Evolutionary conservation across 2,329 filamentous ascomycete species (phyloP), one percentile per base, ranked within the genome.

Genomic region (Phaeophleospora eucalypticola): DNA sequence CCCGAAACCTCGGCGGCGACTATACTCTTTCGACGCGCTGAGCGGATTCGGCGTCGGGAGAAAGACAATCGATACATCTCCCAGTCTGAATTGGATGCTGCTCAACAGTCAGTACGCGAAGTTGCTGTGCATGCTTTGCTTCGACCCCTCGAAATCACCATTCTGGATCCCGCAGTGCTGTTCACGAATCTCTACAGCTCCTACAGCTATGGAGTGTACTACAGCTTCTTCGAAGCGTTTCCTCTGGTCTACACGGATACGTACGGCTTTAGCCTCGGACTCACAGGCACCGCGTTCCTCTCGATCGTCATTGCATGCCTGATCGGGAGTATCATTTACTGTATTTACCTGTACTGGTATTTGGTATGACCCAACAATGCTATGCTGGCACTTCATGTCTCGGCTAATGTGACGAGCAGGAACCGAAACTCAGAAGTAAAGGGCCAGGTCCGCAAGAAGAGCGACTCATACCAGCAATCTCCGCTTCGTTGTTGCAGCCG

Each of bases 191-290:
- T 82, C 33, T 85, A 84, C 65, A 35, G 14, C n/a, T 35, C 33
- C 33, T 35, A 15, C 33, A 15, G 33, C 37, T 85, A 83, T 64
- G 78, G 72, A 43, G 81, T 80, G 59, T 81, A 80, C 68, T 77
- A 77, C 52, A 69, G 68, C 12, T 84, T 77, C 67, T 85, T 85
- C 60, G 81, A 84, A 58, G 78, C 78, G 14, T 84, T 85, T 63
- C 81, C 81, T 3, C 67, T 83, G n/a, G 83, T 58, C 34, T 43
- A 1, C 35, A 38, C 4, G 34, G 42, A 10, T 47, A 51, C 68
- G n/a, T 71, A 73, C 54, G 62, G 59, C 45, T 71, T 72, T 60
- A 63, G 58, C 45, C 47, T 66, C 18, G 64, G 65, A 18, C 41
- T 66, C 37, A 52, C 60, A 36, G 64, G 64, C n/a, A 43, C 68